Percentiles rank a stretch among this genome's conserved stretches.
Conservation (phyloP, 345 rosid species). For the Toxicodendron radicans region DNA sequence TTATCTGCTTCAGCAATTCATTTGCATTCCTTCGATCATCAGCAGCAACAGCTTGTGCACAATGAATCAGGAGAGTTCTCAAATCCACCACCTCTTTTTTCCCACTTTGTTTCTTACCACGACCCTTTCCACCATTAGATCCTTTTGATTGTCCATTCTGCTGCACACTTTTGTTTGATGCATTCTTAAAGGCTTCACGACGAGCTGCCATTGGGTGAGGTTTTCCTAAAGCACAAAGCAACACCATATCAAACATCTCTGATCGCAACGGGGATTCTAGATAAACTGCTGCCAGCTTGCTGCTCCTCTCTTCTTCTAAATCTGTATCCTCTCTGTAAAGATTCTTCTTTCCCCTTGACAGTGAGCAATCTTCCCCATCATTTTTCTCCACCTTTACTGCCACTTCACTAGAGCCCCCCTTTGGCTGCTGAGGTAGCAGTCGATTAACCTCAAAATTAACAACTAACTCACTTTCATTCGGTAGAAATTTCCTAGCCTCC, state of each 20-base stretch:
- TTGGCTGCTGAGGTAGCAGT: conserved; percentile 17
- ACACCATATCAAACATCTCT: conserved; percentile 64
- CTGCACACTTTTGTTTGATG: conserved; percentile 35
- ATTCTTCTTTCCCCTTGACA: conserved; percentile 54
- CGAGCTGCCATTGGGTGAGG: conserved; percentile 40
- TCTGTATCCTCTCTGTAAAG: conserved; percentile 42
- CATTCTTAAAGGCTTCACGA: conserved; percentile 58
- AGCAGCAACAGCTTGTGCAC: conserved; percentile 87
- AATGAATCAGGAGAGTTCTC: conserved; percentile 69
- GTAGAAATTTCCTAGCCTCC: conserved; percentile 74
- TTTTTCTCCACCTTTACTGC: conserved; percentile 39
- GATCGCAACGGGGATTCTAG: conserved; percentile 57
- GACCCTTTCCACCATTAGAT: conserved; percentile 43
- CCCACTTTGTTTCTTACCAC: conserved; percentile 48
- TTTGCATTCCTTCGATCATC: conserved; percentile 61
- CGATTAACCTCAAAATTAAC: conserved; percentile 34
- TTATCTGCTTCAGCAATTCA: conserved; percentile 76
- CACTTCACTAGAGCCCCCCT: conserved; percentile 21
- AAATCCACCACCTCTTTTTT: conserved; percentile 79
- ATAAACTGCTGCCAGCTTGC: conserved; percentile 67
- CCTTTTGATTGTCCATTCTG: conserved; percentile 45
- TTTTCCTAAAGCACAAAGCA: conserved; percentile 46
- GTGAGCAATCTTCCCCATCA: conserved; percentile 24
- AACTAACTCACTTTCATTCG: conserved; percentile 39
- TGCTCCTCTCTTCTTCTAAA: conserved; percentile 68